Evolutionary conservation across 1,284 basidiomycete genomes (phyloP).

Genomic region (Singerocomus inundabilis): DNA sequence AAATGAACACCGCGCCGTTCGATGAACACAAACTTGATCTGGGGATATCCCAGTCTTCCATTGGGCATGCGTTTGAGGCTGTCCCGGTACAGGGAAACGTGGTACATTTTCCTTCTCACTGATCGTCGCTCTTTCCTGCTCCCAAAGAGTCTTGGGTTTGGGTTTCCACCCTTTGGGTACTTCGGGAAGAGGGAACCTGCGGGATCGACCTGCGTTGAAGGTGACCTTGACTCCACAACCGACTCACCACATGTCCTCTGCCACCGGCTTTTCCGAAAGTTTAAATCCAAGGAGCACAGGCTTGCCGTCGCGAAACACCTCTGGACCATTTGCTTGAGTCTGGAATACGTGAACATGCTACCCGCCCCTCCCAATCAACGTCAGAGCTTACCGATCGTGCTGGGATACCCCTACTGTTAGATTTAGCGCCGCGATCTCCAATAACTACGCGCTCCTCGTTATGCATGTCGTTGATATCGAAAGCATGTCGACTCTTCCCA

Average conservation of each 20-base stretch:
- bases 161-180: slow-evolving; percentile 85
- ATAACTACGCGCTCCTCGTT: slow-evolving; percentile 57
- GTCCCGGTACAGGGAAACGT: slow-evolving; percentile 21
- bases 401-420: not conserved
- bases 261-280: slow-evolving; percentile 64
- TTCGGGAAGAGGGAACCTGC: slow-evolving; percentile 78
- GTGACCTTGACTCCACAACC: slow-evolving; percentile 3
- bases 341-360: slow-evolving; percentile 34
- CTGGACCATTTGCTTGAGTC: slow-evolving; percentile 34
- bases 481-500: slow-evolving; percentile 61
- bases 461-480: slow-evolving; percentile 61
- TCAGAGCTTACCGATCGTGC: slow-evolving; percentile 18
- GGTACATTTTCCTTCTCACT: slow-evolving; percentile 39
- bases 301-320: slow-evolving; percentile 71
- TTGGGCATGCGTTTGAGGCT: slow-evolving; percentile 41
- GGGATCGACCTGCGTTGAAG: slow-evolving; percentile 11
- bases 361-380: not conserved
- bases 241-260: slow-evolving; percentile 71
- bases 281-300: slow-evolving; percentile 76
- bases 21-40: slow-evolving; percentile 54
- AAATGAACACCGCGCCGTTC: not conserved
- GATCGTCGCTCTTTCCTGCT: slow-evolving; percentile 49
- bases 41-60: slow-evolving; percentile 63
- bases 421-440: slow-evolving; percentile 23
- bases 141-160: slow-evolving; percentile 80